Base-by-base conservation (phyloP, 306 rosid genomes). In the Rosa persica region DNA sequence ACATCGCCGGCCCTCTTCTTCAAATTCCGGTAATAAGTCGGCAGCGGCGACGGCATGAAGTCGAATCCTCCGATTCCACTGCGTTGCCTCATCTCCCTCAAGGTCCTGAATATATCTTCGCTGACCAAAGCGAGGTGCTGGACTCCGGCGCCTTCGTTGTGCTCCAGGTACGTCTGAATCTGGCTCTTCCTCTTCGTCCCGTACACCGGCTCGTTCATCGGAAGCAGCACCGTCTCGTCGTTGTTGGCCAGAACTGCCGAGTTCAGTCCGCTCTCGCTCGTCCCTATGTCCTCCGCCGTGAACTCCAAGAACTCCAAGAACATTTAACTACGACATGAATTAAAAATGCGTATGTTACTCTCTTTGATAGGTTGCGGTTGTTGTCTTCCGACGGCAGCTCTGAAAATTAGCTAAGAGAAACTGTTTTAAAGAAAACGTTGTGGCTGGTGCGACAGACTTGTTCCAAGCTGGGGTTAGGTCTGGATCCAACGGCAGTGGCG, bases 261-360 rank as follows among this genome's bases (percentile, higher is more conserved):
- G 87, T 95, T 95, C 78, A 95, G 76, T 12, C 99, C 98, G 65
- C 98, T 93, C 86, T 95, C 99, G 54, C 86, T 82, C 22, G 98
- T 93, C 17, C 99, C 98, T 0, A 95, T 89, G 58, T 95, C 98
- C 79, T 91, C 99, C 13, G 98, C 88, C 6, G 96, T 95, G 88
- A 95, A 95, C 89, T 95, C 99, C 0, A 98, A 97, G 65, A 95
- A 95, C 81, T 95, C 98, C 76, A 93, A 96, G 72, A 93, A 93
- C 36, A 30, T 30, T 30, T 30, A 30, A 30, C 2, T 30, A 30
- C 36, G 3, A 30, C 36, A 30, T 30, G 36, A 30, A 30, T 30
- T 30, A 30, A 30, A 30, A 30, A 30, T 30, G 36, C 36, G 36
- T 30, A 30, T 3, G 36, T 30, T 30, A 30, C 36, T 30, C 36